Base-by-base conservation (phyloP, 768 basidiomycete genomes). In the Pleurotus giganteus region DNA sequence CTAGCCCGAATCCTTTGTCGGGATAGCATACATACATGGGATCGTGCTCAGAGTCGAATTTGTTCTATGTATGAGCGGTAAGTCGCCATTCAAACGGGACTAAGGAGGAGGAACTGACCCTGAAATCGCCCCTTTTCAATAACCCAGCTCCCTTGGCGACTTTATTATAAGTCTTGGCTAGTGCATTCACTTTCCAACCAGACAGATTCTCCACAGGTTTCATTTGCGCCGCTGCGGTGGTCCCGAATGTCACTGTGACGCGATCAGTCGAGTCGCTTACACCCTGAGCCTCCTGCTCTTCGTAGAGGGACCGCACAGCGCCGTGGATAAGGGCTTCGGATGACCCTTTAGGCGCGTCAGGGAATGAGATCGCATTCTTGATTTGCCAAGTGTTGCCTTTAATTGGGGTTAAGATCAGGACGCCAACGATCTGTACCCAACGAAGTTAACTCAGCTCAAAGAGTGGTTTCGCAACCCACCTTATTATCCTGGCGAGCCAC, bases 361-460 rank as follows among this genome's bases (percentile, higher is more conserved):
- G 81, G 65, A 84, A 83, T 21, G 78, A 76, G 15, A 75, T 68
- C 2, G 77, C 74, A 58, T 84, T 83, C 65, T 84, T 84, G 61
- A 84, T 80, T 54, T 77, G 76, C 66, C 79, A 82, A 37, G 75
- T 66, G 19, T 70, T 66, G 11, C 65, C 63, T 24, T 72, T 69
- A 13, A 79, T 75, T 0, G 75, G 76, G 3, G 82, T 76, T 17
- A 84, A 70, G 47, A 84, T 77, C 57, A 82, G 72, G 34, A 83
- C 54, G 3, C 80, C 78, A 4, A 81, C 69, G 21, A 75, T 63
- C 71, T 79, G 46, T 19, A 55, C 13, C 9, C 26, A 24, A 49
- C 24, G n/a, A 13, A 23, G 41, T 46, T 6, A 23, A 3, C 46
- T 8, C 19, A 2, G 11, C n/a, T 7, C 32, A 32, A 32, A 29